Evolutionary conservation across 345 rosid genomes (phyloP).

Genomic region (Litchi chinensis): DNA sequence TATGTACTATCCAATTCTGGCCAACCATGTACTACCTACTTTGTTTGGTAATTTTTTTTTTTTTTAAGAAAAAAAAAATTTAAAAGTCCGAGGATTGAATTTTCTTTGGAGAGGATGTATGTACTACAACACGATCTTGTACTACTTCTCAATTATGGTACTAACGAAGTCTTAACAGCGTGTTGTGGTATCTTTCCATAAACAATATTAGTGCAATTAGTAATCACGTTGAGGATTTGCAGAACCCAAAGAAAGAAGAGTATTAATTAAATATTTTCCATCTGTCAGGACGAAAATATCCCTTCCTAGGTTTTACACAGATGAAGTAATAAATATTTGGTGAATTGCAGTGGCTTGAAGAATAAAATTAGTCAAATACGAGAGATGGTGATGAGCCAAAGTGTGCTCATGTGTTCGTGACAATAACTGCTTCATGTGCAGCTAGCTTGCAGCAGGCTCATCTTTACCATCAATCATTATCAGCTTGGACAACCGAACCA

Average conservation of each 20-base stretch:
- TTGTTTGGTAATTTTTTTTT: background rate
- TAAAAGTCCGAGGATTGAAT: background rate
- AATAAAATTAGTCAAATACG: background rate
- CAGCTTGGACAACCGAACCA: background rate
- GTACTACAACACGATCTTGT: slow-evolving; percentile 28
- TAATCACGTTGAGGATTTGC: background rate
- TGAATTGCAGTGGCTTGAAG: background rate
- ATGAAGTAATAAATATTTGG: background rate
- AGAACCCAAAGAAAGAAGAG: background rate
- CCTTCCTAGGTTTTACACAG: background rate
- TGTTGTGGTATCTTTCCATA: background rate
- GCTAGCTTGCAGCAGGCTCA: too few relatives aligned
- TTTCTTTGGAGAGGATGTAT: background rate
- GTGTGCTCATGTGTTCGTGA: background rate
- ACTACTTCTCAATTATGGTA: slow-evolving; percentile 10
- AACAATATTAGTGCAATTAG: background rate
- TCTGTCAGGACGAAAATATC: background rate
- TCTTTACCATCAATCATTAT: background rate
- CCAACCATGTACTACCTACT: slow-evolving; percentile 32
- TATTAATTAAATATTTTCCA: background rate
- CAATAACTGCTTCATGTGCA: background rate
- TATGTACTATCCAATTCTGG: slow-evolving; percentile 29
- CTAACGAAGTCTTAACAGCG: background rate
- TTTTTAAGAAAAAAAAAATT: too few relatives aligned
- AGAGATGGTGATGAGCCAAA: background rate